Base-by-base conservation (phyloP, 2,329 filamentous ascomycete genomes). In the Dactylellina sp. region DNA sequence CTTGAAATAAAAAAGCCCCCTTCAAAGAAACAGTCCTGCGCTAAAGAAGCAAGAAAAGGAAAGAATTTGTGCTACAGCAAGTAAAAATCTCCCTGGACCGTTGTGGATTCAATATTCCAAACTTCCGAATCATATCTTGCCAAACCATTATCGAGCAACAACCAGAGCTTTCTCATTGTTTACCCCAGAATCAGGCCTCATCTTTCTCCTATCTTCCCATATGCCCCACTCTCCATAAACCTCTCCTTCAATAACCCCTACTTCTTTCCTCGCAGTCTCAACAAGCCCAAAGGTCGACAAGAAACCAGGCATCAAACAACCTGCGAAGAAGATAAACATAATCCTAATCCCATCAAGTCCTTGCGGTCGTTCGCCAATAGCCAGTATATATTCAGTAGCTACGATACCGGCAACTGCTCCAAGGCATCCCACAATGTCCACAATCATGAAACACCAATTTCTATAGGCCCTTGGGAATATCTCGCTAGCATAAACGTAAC, bases 161-260 rank as follows among this genome's bases (percentile, higher is more conserved):
- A n/a, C n/a, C n/a, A n/a, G n/a, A n/a, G n/a, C n/a, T n/a, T n/a
- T n/a, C n/a, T n/a, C n/a, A n/a, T n/a, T n/a, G n/a, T n/a, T n/a
- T n/a, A 42, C 39, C 39, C 39, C 11, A 42, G 28, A 37, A 22
- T 59, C 50, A 37, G 68, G 68, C 12, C 68, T 65, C 60, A 64
- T 65, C 46, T 22, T 53, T 24, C 68, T 63, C 16, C 68, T 64
- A 57, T 63, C 68, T 12, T 61, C 49, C 70, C 70, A 74, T 42
- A 18, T 66, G 3, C 55, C 61, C 70, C 70, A 74, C 56, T 74
- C 61, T 14, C 70, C 70, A 74, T 74, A 74, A 32, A 62, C 18
- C 47, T 74, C 70, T 9, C 70, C 70, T n/a, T 74, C 70, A 28
- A 74, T 62, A 18, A 74, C 56, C 0, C 49, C 61, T 16, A 62